These are phyloP conservation scores for Blumeria graminis DNA, from an alignment of 2,329 filamentous ascomycete species.

Conservation along the genomic window DNA sequence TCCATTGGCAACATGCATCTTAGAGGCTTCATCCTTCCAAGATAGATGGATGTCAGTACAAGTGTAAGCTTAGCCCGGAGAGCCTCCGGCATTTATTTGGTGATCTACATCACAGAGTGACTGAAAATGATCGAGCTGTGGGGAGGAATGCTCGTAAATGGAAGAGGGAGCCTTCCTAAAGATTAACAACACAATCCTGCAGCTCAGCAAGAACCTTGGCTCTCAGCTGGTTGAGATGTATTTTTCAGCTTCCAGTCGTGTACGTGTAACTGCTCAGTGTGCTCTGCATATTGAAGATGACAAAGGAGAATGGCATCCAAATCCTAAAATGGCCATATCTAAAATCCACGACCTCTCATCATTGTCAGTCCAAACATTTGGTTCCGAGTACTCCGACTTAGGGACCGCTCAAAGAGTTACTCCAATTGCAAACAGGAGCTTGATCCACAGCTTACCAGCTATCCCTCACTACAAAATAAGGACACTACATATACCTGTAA, in stretches of 20 bases:
- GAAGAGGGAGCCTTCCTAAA: neutral
- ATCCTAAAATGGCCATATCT: neutral
- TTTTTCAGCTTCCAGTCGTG: neutral
- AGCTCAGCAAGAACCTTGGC: neutral
- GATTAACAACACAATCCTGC: neutral
- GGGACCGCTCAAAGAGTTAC: neutral
- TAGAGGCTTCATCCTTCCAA: no score
- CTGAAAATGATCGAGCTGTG: neutral
- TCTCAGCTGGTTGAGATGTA: neutral
- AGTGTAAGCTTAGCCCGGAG: neutral
- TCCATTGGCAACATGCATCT: no score
- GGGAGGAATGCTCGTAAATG: neutral
- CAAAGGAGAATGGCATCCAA: neutral
- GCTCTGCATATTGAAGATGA: neutral
- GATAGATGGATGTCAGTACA: no score
- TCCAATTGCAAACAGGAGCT: neutral
- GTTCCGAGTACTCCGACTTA: neutral
- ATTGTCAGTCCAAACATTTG: neutral
- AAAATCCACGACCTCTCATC: neutral
- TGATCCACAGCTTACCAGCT: neutral
- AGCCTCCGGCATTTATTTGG: neutral
- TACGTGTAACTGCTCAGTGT: neutral
- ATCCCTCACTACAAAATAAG: neutral
- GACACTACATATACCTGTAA: neutral
- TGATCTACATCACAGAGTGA: neutral